These are phyloP conservation scores for Talaromyces verruculosus DNA, from an alignment of 2,329 filamentous ascomycete species.

Conservation along the genomic window DNA sequence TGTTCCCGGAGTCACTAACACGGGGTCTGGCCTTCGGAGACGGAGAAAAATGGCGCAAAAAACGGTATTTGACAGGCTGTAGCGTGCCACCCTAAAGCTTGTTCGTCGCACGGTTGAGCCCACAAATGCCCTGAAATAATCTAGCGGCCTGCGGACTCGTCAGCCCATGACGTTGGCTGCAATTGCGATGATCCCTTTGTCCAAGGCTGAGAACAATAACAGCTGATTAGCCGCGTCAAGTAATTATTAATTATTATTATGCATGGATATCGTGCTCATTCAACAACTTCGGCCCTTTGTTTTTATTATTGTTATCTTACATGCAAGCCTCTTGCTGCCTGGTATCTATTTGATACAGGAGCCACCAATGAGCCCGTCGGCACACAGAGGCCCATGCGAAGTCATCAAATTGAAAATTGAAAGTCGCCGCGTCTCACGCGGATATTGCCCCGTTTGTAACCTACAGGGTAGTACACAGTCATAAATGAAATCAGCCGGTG, in stretches of 20 bases:
- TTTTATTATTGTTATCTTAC: not conserved
- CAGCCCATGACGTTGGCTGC: constrained; percentile 9
- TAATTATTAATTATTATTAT: not conserved
- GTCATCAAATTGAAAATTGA: not conserved
- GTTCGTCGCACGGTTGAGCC: not conserved
- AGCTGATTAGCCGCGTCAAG: not conserved
- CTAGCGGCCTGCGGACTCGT: constrained; percentile 8
- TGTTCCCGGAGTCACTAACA: not conserved
- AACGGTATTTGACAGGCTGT: not conserved
- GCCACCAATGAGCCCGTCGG: not conserved
- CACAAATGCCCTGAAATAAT: not conserved
- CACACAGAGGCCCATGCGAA: not conserved
- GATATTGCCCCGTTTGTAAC: not conserved
- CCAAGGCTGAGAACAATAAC: not conserved
- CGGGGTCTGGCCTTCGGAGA: not conserved
- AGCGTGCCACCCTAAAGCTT: constrained; percentile 3
- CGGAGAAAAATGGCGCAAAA: constrained; percentile 4
- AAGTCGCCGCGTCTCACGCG: not conserved
- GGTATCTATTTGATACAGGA: not conserved
- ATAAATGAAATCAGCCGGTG: not conserved
- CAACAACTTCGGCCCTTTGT: not conserved
- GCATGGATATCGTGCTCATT: not conserved
- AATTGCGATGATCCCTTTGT: not conserved
- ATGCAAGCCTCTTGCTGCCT: not conserved
- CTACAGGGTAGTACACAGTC: not conserved